phyloP scores from a whole-genome alignment of 768 basidiomycete species.

The Phlebiopsis gigantea region DNA sequence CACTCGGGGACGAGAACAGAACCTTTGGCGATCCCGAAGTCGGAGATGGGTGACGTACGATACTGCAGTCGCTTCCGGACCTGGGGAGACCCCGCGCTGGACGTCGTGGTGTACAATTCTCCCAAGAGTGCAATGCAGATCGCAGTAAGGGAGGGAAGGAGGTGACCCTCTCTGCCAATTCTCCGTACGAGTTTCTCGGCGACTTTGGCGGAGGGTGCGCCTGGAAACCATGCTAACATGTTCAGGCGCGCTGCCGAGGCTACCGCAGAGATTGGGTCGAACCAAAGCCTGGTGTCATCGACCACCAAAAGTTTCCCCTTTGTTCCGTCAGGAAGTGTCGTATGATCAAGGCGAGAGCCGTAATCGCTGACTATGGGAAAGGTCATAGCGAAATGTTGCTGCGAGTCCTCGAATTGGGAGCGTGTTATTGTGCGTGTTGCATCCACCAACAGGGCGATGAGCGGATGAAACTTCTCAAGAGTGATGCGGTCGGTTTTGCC shows the following conservation, averaged over 20 bases:
- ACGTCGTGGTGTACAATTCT: slow-evolving; percentile 37
- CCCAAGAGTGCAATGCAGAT: slow-evolving; percentile 30
- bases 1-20: slow-evolving; percentile 15
- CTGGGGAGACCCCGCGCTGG: slow-evolving; percentile 7
- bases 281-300: background rate
- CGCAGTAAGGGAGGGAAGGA: slow-evolving; percentile 31
- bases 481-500: slow-evolving; percentile 9
- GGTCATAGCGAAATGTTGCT: slow-evolving; percentile 4
- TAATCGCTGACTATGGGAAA: slow-evolving; percentile 6
- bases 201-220: slow-evolving; percentile 20
- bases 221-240: slow-evolving; percentile 33
- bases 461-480: slow-evolving; percentile 9
- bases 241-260: background rate
- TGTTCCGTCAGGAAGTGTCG: background rate
- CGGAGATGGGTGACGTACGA: slow-evolving; percentile 34
- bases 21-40: slow-evolving; percentile 24
- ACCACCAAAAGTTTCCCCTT: slow-evolving; percentile 8
- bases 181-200: slow-evolving; percentile 25
- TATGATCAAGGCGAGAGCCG: background rate
- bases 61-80: slow-evolving; percentile 32
- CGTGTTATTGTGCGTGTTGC: background rate
- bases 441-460: slow-evolving; percentile 4
- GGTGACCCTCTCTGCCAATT: slow-evolving; percentile 26
- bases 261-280: too few species aligned
- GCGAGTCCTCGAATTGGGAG: too few species aligned